These are phyloP conservation scores for Fusarium sp. DNA, from an alignment of 2,329 filamentous ascomycete species.

Conservation along the genomic window DNA sequence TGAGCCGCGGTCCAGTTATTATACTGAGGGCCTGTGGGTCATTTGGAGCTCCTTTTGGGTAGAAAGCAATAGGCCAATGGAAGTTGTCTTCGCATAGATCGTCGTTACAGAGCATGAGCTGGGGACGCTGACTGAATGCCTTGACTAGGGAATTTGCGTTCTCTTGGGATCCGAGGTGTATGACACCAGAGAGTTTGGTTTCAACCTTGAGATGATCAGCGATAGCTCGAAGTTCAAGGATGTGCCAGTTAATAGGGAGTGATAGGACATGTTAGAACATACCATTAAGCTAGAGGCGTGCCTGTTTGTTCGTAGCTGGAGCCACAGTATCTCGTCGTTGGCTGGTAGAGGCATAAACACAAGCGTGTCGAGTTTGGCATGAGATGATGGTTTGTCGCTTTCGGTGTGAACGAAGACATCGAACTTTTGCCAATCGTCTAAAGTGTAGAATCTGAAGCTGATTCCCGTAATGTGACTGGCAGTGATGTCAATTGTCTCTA, in stretches of 20 bases:
- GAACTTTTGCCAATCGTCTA: not conserved
- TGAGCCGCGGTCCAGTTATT: too few relatives aligned
- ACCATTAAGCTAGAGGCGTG: not conserved
- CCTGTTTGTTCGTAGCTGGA: not conserved
- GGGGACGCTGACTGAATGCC: not conserved
- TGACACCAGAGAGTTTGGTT: conserved; percentile 3
- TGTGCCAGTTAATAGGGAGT: not conserved
- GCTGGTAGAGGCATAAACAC: not conserved
- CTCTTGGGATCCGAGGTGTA: not conserved
- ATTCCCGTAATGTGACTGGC: not conserved
- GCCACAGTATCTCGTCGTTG: not conserved
- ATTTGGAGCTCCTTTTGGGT: not conserved
- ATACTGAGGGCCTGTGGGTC: not conserved
- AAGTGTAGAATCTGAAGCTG: not conserved
- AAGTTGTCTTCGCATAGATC: rapidly evolving
- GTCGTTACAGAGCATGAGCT: not conserved
- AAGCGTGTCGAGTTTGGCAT: not conserved
- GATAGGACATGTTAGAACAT: not conserved
- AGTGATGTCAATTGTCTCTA: not conserved
- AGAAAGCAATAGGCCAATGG: not conserved
- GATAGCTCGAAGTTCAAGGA: not conserved
- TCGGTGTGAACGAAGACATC: too few relatives aligned
- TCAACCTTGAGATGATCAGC: not conserved
- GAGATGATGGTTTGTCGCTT: not conserved
- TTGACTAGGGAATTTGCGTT: rapidly evolving